Evolutionary conservation across 2,329 filamentous ascomycete genomes (phyloP), one percentile per base, ranked within the genome.

Genomic region (Didymellaceae sp.): DNA sequence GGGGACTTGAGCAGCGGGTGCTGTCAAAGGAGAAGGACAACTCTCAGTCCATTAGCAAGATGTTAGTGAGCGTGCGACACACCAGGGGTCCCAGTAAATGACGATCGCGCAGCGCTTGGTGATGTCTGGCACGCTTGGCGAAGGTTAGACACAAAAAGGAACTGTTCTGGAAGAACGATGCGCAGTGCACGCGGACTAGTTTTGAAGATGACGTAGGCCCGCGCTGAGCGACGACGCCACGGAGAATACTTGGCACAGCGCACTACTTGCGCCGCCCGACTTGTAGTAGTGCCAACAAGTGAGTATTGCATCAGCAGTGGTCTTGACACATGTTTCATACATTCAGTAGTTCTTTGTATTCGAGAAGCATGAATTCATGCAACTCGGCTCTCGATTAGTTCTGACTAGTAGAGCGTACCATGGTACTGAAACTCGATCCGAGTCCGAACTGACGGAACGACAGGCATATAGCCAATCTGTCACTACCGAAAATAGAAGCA

Each of bases 311-410:
- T 32, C 20, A 32, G 21, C 30, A 26, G 16, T 16, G 31, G 8
- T 13, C 13, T 25, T 8, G 10, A 13, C 11, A 6, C 26, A 28
- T 5, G 11, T n/a, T n/a, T 5, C 26, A 28, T 7, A 28, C 26
- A 28, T 14, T 7, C n/a, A n/a, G 24, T 10, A 6, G 10, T 26
- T 43, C 9, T 17, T 30, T 46, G 18, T 26, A 52, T 54, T 68
- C 54, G 45, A 61, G 57, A 51, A 56, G 58, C 60, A 66, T 69
- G 68, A 70, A 71, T 70, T 70, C 66, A 69, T 61, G 51, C 63
- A 37, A 42, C 63, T 53, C 60, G 38, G 50, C 59, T 47, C 49
- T 51, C 30, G 50, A 57, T 52, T 46, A 20, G 11, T 33, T 21
- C n/a, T 28, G 42, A 52, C 32, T 52, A 45, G 53, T 58, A 56